A percentile compares a stretch with the other conserved stretches of the same genome.
Evolutionary conservation across 2,329 filamentous ascomycete species (phyloP).

Genomic region (Aspergillus sp.): DNA sequence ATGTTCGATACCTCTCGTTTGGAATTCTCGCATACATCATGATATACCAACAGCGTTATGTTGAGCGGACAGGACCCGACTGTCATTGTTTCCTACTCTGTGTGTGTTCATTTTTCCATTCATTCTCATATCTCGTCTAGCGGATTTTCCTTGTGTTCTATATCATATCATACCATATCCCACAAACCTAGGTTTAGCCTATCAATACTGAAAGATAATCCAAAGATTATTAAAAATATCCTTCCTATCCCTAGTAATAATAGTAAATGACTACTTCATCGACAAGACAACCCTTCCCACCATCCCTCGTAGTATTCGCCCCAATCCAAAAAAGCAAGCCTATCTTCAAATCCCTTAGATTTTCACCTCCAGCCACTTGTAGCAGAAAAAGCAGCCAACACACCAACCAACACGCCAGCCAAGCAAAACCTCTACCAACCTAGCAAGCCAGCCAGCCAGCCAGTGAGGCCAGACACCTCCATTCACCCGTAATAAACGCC

Average conservation of each 20-base stretch:
- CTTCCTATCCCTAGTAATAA: no score
- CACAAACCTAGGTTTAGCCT: no score
- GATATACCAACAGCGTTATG: constrained; percentile 26
- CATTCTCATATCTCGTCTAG: not conserved
- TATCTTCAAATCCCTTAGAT: no score
- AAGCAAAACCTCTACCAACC: no score
- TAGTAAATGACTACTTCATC: no score
- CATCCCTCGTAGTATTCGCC: no score
- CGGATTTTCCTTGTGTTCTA: not conserved
- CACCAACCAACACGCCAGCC: no score
- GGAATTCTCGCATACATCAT: constrained; percentile 17
- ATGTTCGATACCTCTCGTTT: constrained; percentile 10
- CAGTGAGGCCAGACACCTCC: not conserved
- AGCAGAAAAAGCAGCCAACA: no score
- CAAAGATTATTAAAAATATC: not conserved
- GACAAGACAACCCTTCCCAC: no score
- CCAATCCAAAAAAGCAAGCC: no score
- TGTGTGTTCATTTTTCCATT: constrained; percentile 2
- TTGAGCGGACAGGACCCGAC: constrained; percentile 17
- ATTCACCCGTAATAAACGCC: not conserved
- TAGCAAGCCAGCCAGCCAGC: not conserved
- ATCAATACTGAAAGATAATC: not conserved
- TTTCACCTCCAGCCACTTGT: no score
- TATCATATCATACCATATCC: no score
- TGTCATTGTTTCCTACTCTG: constrained; percentile 10